Conservation (phyloP, 495 filamentous ascomycete species). For the Barbatosphaeria neglecta region DNA sequence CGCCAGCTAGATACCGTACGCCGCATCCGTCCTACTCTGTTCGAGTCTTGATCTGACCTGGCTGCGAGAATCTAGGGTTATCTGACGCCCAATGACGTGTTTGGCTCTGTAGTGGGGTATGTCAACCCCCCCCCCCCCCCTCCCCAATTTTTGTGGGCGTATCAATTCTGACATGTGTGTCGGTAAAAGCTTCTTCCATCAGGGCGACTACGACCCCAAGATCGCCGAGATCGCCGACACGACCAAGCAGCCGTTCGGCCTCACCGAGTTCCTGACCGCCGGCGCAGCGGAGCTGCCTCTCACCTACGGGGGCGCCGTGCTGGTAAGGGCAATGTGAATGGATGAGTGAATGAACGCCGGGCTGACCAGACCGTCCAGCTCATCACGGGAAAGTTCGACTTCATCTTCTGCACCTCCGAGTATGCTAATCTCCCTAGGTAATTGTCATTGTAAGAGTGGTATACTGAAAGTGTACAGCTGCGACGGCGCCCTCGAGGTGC, state of each 20-base stretch:
- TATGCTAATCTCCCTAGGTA: slow-evolving; percentile 5
- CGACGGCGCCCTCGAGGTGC: slow-evolving; percentile 6
- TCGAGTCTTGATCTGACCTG: not conserved
- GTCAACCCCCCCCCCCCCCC: not conserved
- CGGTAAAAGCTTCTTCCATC: slow-evolving; percentile 20
- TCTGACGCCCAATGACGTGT: slow-evolving; percentile 18
- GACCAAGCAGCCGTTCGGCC: slow-evolving; percentile 15
- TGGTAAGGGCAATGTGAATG: slow-evolving; percentile 1
- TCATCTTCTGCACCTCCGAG: slow-evolving; percentile 21
- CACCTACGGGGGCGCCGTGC: slow-evolving; percentile 3
- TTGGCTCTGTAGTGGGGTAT: slow-evolving; percentile 9
- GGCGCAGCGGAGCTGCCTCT: not conserved
- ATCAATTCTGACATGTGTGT: not conserved
- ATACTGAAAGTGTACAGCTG: slow-evolving; percentile 5
- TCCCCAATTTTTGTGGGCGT: not conserved
- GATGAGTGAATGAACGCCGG: not conserved
- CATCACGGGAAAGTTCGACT: slow-evolving; percentile 20
- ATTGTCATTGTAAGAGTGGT: slow-evolving; percentile 5
- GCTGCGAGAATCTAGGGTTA: slow-evolving; percentile 10
- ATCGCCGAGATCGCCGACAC: slow-evolving; percentile 15
- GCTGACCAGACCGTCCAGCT: slow-evolving; percentile 1
- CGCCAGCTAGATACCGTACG: slow-evolving; percentile 3
- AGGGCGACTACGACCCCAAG: slow-evolving; percentile 12
- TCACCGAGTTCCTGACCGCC: slow-evolving; percentile 16
- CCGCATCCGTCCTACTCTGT: not conserved